These are phyloP conservation scores for Haematococcus lacustris DNA, from an alignment of 139 green algal species.

Conservation along the genomic window DNA sequence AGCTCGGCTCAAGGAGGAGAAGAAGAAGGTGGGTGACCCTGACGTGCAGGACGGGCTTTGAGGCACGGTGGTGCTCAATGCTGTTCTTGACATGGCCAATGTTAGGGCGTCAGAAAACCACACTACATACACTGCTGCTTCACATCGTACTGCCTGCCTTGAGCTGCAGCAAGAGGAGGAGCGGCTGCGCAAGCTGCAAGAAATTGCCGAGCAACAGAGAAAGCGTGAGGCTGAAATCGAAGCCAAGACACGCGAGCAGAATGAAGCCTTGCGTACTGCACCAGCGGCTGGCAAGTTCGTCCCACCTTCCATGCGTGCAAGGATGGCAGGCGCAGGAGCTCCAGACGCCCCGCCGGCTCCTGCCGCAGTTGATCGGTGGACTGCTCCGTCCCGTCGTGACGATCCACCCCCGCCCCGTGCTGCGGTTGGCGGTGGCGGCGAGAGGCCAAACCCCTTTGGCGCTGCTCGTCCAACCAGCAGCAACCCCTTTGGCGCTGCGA, in stretches of 20 bases:
- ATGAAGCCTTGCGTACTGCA: conserved; percentile 6
- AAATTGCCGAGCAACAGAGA: conserved; percentile 39
- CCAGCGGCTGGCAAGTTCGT: not conserved
- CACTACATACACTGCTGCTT: conserved; percentile 15
- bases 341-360: not conserved
- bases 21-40: not conserved
- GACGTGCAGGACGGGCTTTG: not conserved
- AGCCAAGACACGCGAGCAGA: conserved; percentile 26
- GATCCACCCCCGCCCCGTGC: not conserved
- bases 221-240: conserved; percentile 56
- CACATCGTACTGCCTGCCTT: not conserved
- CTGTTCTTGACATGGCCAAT: not conserved
- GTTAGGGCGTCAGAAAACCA: not conserved
- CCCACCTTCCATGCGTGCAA: not conserved
- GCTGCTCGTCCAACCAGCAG: not conserved
- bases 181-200: conserved; percentile 43
- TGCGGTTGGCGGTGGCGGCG: not conserved
- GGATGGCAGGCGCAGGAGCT: not conserved
- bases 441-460: not conserved
- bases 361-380: not conserved
- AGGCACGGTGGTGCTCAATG: not conserved
- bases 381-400: not conserved
- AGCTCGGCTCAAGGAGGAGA: conserved; percentile 27
- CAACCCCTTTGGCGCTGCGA: not conserved
- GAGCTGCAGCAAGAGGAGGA: conserved; percentile 41